Base-by-base conservation (phyloP, 176 grass and related monocot species). In the Chloris gayana region DNA sequence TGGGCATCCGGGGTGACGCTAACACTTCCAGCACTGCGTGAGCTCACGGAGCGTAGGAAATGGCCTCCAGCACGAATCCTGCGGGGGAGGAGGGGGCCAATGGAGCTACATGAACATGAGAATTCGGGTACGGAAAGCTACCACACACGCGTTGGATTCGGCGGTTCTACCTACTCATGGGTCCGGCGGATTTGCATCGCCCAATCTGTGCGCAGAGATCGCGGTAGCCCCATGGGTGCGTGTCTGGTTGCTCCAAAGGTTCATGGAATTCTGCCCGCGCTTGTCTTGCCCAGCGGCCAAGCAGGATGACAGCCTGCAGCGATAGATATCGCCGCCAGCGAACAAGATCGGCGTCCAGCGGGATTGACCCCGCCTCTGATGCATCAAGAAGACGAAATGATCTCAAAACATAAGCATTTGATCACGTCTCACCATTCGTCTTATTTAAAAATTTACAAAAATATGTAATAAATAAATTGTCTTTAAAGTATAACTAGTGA, bases 251-350 rank as follows among this genome's bases (percentile, higher is more conserved):
- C 11, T 76, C 70, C 70, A 81, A 49, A 76, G 54, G 42, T 45
- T 82, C 79, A 53, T 63, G 75, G 80, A 73, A 88, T 60, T 69
- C 74, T 47, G 47, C 65, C 45, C 13, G 67, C 19, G 69, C n/a
- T 72, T 57, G 73, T 26, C 73, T 77, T 65, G 67, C 41, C 79
- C 35, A 49, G 46, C 29, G 42, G 13, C 12, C 65, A 5, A 50
- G 24, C 21, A 19, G 37, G 69, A 10, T 62, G 69, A 50, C 69
- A 82, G 41, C 29, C 79, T 26, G 69, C 35, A n/a, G n/a, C n/a
- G n/a, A n/a, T n/a, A n/a, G n/a, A n/a, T n/a, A n/a, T n/a, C n/a
- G n/a, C n/a, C n/a, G n/a, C 35, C 35, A 6, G 3, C 35, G 35
- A 37, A 37, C 35, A 37, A 37, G 46, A 18, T 31, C 65, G 14